phyloP scores from a whole-genome alignment of 345 rosid species.

The Gossypium raimondii region DNA sequence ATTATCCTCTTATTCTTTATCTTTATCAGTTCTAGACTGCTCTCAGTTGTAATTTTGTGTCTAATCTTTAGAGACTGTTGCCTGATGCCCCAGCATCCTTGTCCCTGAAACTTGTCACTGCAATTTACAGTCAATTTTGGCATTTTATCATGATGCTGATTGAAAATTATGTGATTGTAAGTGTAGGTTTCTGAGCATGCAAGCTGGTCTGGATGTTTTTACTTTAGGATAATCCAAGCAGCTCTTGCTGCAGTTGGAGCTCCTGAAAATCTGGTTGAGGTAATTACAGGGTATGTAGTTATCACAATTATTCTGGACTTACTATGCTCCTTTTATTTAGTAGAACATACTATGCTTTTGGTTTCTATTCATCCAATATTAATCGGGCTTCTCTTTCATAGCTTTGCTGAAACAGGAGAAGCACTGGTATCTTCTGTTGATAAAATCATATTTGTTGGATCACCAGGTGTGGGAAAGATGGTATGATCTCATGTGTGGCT shows the following conservation, averaged over 20 bases:
- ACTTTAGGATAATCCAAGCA: slow-evolving; percentile 85
- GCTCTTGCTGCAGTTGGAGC: slow-evolving; percentile 97
- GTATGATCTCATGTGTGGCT: slow-evolving; percentile 36
- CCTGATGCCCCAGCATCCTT: slow-evolving; percentile 1
- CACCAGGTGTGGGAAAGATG: slow-evolving; percentile 92
- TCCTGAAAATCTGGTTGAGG: slow-evolving; percentile 91
- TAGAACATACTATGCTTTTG: not conserved
- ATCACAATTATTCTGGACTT: slow-evolving; percentile 8
- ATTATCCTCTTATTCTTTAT: not conserved
- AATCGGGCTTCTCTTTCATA: slow-evolving; percentile 25
- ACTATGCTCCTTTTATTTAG: not conserved
- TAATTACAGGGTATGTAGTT: slow-evolving; percentile 77
- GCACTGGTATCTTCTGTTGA: slow-evolving; percentile 89
- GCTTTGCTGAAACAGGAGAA: slow-evolving; percentile 97
- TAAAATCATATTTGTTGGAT: slow-evolving; percentile 94
- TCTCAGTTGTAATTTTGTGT: not conserved
- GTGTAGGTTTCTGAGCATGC: slow-evolving; percentile 87
- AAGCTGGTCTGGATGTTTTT: slow-evolving; percentile 95
- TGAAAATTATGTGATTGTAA: slow-evolving; percentile 24
- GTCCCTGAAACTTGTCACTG: not conserved
- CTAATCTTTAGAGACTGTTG: not conserved
- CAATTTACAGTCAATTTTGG: slow-evolving; percentile 11
- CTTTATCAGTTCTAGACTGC: not conserved
- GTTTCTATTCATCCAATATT: slow-evolving; percentile 2
- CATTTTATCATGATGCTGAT: slow-evolving; percentile 15